phyloP scores from a whole-genome alignment of 345 rosid genomes.

The Pistacia vera region DNA sequence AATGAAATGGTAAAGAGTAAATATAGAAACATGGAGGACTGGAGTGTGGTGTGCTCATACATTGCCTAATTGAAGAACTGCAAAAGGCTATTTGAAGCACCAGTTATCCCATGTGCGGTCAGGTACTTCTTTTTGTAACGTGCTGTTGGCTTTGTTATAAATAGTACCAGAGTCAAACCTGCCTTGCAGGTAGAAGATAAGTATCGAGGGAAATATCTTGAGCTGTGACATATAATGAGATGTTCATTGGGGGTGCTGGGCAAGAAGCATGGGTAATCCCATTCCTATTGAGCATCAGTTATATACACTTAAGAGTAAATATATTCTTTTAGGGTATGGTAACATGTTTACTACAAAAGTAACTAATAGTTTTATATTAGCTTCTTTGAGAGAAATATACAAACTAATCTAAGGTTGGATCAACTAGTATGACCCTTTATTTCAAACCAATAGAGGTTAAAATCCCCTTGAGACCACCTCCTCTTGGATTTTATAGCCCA shows the following conservation, averaged over 20 bases:
- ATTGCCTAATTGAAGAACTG: not conserved
- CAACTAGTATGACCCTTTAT: not conserved
- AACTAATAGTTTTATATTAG: not conserved
- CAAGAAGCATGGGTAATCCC: no score
- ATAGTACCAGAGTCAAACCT: not conserved
- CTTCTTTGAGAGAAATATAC: no score
- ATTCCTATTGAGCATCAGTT: no score
- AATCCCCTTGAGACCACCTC: not conserved
- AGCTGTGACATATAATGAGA: no score
- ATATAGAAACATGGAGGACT: not conserved
- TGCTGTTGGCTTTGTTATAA: not conserved
- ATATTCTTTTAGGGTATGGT: not conserved
- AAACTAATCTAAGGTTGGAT: not conserved
- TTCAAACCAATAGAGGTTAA: not conserved
- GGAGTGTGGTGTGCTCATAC: not conserved
- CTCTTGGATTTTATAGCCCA: not conserved
- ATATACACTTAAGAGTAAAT: not conserved
- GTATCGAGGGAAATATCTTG: not conserved
- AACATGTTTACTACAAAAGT: not conserved
- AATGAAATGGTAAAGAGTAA: not conserved
- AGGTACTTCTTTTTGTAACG: not conserved
- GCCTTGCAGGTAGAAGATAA: not conserved
- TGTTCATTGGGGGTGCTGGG: no score
- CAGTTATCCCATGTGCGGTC: not conserved
- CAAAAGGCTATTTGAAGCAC: not conserved